phyloP scores from a whole-genome alignment of 768 basidiomycete genomes.

The Naganishia onofrii region DNA sequence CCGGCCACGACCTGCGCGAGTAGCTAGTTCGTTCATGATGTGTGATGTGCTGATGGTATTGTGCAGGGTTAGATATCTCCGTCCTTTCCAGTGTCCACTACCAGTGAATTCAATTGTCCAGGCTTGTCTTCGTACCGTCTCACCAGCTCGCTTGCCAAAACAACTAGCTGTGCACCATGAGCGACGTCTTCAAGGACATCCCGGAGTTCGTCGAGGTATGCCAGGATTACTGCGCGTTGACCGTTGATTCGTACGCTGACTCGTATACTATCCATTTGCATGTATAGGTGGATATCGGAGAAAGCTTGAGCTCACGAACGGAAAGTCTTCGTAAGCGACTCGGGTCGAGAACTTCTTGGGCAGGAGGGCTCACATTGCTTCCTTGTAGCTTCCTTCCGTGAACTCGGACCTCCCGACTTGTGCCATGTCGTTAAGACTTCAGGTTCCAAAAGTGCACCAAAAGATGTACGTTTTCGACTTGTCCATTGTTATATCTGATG shows the following conservation, averaged over 20 bases:
- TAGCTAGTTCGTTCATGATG: too few relatives aligned
- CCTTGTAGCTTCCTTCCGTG: constrained; percentile 79
- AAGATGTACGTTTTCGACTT: constrained; percentile 64
- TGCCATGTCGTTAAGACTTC: constrained; percentile 93
- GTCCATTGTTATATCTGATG: background rate
- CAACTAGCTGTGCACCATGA: constrained; percentile 40
- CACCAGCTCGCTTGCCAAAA: too few relatives aligned
- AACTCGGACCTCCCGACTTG: constrained; percentile 94
- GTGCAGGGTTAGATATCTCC: too few relatives aligned
- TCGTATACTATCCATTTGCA: background rate
- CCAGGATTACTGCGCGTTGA: background rate
- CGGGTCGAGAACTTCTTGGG: background rate
- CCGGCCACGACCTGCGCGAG: too few relatives aligned
- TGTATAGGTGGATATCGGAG: constrained; percentile 71
- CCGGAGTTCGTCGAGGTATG: constrained; percentile 94
- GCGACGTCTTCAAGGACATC: constrained; percentile 65
- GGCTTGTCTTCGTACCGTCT: too few relatives aligned
- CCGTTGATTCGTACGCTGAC: background rate
- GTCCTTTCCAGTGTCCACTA: too few relatives aligned
- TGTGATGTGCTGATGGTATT: too few relatives aligned
- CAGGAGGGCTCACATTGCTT: background rate
- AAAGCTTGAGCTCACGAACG: constrained; percentile 81
- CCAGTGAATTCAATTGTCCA: too few relatives aligned
- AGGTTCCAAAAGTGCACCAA: constrained; percentile 68
- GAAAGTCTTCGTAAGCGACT: constrained; percentile 79